Evolutionary conservation across 371 early-diverging fungal species (phyloP), one percentile per base, ranked within the genome.

Genomic region (Rhizopus arrhizus): DNA sequence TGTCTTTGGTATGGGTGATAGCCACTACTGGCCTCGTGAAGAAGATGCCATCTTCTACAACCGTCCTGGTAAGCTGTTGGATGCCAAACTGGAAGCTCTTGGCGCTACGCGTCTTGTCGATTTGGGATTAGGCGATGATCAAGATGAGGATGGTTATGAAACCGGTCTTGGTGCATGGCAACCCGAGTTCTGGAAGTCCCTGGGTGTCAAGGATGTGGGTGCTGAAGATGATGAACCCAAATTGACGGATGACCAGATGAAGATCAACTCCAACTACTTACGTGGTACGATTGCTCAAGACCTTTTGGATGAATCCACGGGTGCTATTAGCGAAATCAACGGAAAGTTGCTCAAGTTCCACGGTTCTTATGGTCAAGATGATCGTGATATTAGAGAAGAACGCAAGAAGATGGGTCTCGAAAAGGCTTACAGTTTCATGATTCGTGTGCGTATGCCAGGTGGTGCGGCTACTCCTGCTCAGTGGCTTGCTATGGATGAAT

Each of bases 311-410:
- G 83, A 81, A 28, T 88, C 91, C 34, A 92, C 91, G n/a, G 96
- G 96, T 42, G 87, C 87, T 28, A 84, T 96, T 38, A 77, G 82
- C 54, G 95, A 95, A 76, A 87, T 84, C 69, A 94, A 95, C 76
- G 90, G 90, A 69, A 93, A 93, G 78, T 70, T 96, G 69, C 89
- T 91, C 63, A 96, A 96, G 81, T 95, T 95, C 89, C 96, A 96
- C 74, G 96, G 96, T 62, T 95, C 91, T 45, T 96, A 96, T 81
- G 90, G 90, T 75, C 96, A 96, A 68, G 96, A 96, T 72, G 96
- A 96, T 74, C 91, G 96, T 66, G 96, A 96, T 77, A 71, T 95
- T 41, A 88, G 96, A 56, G 92, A 91, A 33, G 88, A 87, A 58
- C 88, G 95, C 48, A 83, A 88, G 72, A 85, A 90, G 70, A 89